Percentiles rank a stretch among this genome's conserved stretches.
Conservation (phyloP, 78 protist species). For the Chrysochromulina tobinii region DNA sequence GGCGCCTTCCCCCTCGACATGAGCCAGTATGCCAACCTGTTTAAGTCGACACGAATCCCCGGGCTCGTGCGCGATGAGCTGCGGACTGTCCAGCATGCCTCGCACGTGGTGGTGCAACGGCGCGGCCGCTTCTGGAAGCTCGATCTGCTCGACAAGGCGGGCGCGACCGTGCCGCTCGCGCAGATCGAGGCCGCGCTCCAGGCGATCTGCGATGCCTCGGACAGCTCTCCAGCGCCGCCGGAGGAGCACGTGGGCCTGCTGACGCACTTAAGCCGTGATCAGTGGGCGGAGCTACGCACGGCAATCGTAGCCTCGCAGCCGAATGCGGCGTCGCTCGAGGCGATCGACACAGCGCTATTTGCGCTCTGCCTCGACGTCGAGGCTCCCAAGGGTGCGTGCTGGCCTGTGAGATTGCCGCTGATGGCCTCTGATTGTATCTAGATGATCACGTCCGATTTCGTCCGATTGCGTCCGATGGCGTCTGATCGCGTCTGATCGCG, state of each 20-base stretch:
- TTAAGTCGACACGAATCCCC: slow-evolving; percentile 37
- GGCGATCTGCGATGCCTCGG: background rate
- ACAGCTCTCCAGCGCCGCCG: background rate
- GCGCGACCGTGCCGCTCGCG: background rate
- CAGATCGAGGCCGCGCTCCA: background rate
- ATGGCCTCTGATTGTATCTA: too few species aligned
- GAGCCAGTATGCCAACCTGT: slow-evolving; percentile 33
- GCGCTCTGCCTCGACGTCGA: slow-evolving; percentile 5
- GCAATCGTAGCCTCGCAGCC: background rate
- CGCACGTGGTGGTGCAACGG: background rate
- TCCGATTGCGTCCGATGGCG: too few species aligned
- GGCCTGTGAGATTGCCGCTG: too few species aligned
- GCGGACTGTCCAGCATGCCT: background rate
- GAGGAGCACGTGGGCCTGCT: background rate
- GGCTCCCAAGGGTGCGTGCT: background rate
- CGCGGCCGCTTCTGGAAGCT: background rate
- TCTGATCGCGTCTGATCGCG: too few species aligned
- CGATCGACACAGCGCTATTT: slow-evolving; percentile 28
- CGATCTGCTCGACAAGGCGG: background rate
- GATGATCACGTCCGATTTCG: too few species aligned
- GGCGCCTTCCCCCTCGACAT: slow-evolving; percentile 46
- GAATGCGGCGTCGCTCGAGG: background rate
- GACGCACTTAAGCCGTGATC: background rate
- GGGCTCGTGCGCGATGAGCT: background rate
- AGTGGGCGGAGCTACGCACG: slow-evolving; percentile 23